phyloP scores from a whole-genome alignment of 257 asterid species.

The Osmanthus fragrans region DNA sequence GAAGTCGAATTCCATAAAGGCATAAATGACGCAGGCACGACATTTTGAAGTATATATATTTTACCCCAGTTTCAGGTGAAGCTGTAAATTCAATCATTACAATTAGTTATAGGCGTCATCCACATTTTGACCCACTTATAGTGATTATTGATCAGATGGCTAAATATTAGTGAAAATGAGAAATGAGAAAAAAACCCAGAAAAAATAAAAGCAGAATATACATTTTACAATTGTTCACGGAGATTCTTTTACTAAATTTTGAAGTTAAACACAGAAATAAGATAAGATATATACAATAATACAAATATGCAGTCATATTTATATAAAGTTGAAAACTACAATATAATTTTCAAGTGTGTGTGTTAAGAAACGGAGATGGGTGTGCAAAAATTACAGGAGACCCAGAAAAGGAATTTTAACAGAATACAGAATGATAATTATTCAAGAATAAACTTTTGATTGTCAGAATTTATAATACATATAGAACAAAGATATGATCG shows the following conservation, averaged over 20 bases:
- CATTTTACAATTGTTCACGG: background rate
- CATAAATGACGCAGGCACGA: background rate
- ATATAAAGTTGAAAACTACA: background rate
- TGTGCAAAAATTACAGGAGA: background rate
- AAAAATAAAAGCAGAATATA: background rate
- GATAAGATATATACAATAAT: background rate
- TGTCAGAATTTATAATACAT: background rate
- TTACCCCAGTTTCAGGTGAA: background rate
- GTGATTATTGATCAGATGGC: background rate
- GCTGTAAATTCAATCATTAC: background rate
- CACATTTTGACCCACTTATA: background rate
- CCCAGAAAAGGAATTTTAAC: background rate
- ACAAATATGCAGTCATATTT: background rate
- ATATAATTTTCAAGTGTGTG: background rate
- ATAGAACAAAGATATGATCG: background rate
- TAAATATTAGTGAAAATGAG: background rate
- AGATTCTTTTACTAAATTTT: background rate
- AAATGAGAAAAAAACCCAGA: no score
- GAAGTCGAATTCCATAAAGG: background rate
- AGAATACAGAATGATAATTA: no score
- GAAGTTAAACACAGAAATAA: background rate
- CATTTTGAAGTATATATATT: background rate
- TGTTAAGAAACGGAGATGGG: background rate
- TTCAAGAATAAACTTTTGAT: background rate
- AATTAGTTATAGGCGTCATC: background rate